These are phyloP conservation scores for Botrytis pseudocinerea DNA, from an alignment of 2,329 filamentous ascomycete species.

Conservation along the genomic window DNA sequence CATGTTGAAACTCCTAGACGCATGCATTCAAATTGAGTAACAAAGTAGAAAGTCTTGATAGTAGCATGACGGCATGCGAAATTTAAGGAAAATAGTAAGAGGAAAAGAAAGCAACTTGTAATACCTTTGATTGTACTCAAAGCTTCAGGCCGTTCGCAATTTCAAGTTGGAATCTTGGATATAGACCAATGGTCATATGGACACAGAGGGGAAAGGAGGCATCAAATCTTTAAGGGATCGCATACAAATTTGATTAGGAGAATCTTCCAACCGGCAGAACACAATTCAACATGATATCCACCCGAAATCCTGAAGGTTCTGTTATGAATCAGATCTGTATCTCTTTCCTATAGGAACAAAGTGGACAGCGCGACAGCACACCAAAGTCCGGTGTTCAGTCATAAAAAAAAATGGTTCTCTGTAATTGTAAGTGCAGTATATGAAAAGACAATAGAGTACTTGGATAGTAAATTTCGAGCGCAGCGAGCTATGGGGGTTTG, in stretches of 20 bases:
- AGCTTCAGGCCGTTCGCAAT: not conserved
- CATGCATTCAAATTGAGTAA: not conserved
- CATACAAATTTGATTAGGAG: not conserved
- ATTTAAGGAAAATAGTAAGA: not conserved
- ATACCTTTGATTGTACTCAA: not conserved
- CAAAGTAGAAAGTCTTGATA: not conserved
- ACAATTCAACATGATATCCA: not conserved
- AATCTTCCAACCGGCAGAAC: not conserved
- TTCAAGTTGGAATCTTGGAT: not conserved
- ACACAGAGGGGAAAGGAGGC: not conserved
- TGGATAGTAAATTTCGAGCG: not conserved
- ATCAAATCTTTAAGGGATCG: not conserved
- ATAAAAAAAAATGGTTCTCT: not conserved
- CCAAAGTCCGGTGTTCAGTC: not conserved
- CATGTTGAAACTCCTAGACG: not conserved
- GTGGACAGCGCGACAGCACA: not conserved
- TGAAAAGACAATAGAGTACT: not conserved
- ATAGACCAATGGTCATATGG: not conserved
- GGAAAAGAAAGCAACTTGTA: rapidly evolving
- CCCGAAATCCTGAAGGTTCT: not conserved
- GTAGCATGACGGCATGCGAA: rapidly evolving
- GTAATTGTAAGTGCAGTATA: not conserved
- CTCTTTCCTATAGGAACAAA: not conserved
- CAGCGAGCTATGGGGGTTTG: not conserved
- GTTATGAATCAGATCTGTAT: rapidly evolving